Base-by-base conservation (phyloP, 768 basidiomycete genomes). In the Lactarius hatsudake region DNA sequence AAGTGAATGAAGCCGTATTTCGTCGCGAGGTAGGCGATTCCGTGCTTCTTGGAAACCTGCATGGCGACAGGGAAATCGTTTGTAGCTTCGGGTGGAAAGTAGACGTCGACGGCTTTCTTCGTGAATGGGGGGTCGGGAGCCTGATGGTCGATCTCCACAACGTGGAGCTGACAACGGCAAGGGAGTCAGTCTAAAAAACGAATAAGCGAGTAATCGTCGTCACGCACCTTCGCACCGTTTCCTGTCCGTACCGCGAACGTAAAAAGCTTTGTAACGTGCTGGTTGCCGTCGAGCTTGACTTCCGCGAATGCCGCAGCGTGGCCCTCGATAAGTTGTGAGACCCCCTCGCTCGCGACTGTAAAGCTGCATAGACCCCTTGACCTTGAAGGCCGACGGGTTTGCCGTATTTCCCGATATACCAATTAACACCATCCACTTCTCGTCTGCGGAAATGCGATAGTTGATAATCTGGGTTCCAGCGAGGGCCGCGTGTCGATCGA, bases 11-110 rank as follows among this genome's bases (percentile, higher is more conserved):
- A 99, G 51, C 97, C 97, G 76, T 94, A 98, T 78, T 99, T 99
- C 64, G 97, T 98, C 75, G 98, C 93, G 65, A 99, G 85, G 80
- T 96, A 99, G 74, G 97, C 81, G 78, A 99, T 94, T 42, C 97
- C 96, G 78, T 97, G 96, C 77, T 93, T 93, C 78, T 90, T 88
- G 48, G 97, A 98, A 42, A 98, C 94, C 76, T 99, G 97, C 94
- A 99, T 98, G 34, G 97, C 94, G 34, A 99, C 97, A 20, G 97
- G 97, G 83, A 99, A 99, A 75, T 99, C 97, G 75, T 96, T 98
- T 61, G 89, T 90, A 7, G 97, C 97, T 77, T 99, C 97, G 1
- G 96, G 89, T 62, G 97, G 97, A 86, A 98, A 99, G 82, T 96
- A 99, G 42, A 99, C 96, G 72, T 99, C 97, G 68, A 98, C 96